These are phyloP conservation scores for Suillus sp. DNA, from an alignment of 768 basidiomycete species.

Conservation along the genomic window DNA sequence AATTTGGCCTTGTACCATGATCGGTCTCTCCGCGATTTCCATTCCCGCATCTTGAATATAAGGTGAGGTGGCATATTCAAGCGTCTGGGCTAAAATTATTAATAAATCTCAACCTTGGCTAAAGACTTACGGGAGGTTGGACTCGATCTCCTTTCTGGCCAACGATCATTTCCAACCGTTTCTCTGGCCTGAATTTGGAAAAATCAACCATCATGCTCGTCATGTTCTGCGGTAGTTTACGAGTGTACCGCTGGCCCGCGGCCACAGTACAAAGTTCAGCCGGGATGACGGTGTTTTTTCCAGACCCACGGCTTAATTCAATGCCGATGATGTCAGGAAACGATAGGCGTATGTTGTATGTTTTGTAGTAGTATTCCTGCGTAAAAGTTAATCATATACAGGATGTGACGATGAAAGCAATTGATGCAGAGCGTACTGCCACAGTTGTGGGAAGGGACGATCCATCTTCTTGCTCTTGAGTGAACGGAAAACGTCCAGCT, in stretches of 20 bases:
- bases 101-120: background rate
- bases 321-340: constrained; percentile 45
- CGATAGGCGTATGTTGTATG: constrained; percentile 37
- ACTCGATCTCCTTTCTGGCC: constrained; percentile 28
- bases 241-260: constrained; percentile 52
- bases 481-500: constrained; percentile 45
- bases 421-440: background rate
- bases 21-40: constrained; percentile 33
- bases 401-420: background rate
- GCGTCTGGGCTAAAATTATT: constrained; percentile 23
- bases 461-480: constrained; percentile 21
- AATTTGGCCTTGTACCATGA: constrained; percentile 39
- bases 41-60: constrained; percentile 48
- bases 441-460: constrained; percentile 35
- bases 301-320: constrained; percentile 27
- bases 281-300: constrained; percentile 41
- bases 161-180: constrained; percentile 42
- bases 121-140: constrained; percentile 24
- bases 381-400: background rate
- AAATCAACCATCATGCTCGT: constrained; percentile 48
- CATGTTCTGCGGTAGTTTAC: constrained; percentile 43
- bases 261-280: constrained; percentile 50
- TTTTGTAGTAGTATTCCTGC: constrained; percentile 46
- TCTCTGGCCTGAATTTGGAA: constrained; percentile 47
- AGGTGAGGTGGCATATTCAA: constrained; percentile 43